A percentile compares a stretch with the other conserved stretches of the same genome.
These are phyloP conservation scores for Arthrobotrys sinensis DNA, from an alignment of 2,329 filamentous ascomycete species.

Conservation along the genomic window DNA sequence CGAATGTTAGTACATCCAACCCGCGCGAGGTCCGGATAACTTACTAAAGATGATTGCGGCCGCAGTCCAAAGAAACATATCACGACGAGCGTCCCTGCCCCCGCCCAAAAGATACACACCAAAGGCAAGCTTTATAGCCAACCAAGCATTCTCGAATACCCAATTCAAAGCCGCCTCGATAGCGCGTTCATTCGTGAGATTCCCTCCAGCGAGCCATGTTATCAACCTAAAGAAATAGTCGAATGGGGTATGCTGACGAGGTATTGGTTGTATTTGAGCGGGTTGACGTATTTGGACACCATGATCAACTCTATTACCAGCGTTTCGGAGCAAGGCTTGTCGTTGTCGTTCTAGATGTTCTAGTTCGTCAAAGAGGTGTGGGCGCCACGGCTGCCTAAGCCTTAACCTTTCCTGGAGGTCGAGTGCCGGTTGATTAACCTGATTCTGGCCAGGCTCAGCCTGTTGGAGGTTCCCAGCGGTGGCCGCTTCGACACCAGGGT, in stretches of 20 bases:
- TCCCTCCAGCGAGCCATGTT: constrained; percentile 12
- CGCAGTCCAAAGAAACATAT: constrained; percentile 61
- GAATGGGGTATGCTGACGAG: neutral
- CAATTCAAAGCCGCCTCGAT: constrained; percentile 35
- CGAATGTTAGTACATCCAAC: neutral
- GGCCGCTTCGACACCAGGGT: neutral
- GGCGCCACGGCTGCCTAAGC: too few relatives aligned
- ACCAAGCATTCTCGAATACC: constrained; percentile 61
- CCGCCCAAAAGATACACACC: constrained; percentile 63
- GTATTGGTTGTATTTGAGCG: too few relatives aligned
- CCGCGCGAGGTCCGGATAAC: neutral
- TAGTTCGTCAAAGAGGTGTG: too few relatives aligned
- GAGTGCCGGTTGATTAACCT: too few relatives aligned
- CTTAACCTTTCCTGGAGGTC: too few relatives aligned
- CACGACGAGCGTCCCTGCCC: constrained; percentile 62
- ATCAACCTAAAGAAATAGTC: constrained; percentile 17
- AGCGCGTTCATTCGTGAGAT: neutral
- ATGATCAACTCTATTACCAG: too few relatives aligned
- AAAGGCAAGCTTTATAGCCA: constrained; percentile 61
- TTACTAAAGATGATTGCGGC: constrained; percentile 63
- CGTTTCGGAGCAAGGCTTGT: too few relatives aligned
- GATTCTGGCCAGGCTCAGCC: too few relatives aligned
- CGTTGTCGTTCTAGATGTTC: too few relatives aligned
- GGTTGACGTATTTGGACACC: too few relatives aligned
- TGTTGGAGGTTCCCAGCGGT: too few relatives aligned